phyloP scores from a whole-genome alignment of 2,329 filamentous ascomycete genomes.

The Cercospora janseana region DNA sequence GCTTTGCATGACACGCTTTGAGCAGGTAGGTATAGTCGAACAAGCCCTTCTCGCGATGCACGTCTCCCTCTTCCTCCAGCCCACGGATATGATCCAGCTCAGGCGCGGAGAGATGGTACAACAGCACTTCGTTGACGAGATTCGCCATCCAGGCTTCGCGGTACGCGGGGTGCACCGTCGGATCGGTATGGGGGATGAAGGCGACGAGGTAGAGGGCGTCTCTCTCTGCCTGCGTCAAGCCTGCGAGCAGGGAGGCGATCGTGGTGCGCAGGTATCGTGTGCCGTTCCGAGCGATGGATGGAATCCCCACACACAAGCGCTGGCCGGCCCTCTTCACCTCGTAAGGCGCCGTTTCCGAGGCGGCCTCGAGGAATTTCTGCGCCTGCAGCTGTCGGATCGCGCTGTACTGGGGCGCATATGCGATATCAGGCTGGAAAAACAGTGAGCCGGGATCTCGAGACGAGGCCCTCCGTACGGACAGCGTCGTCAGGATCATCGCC shows the following conservation, averaged over 20 bases:
- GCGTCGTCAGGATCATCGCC: not conserved
- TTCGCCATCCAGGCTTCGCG: conserved; percentile 43
- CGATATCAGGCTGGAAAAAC: not conserved
- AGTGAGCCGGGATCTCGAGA: not conserved
- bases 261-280: conserved; percentile 44
- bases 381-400: not conserved
- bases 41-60: conserved; percentile 41
- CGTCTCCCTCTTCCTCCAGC: conserved; percentile 35
- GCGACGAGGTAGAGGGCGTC: conserved; percentile 44
- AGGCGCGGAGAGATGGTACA: conserved; percentile 41
- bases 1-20: conserved; percentile 41
- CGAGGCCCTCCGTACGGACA: not conserved
- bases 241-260: conserved; percentile 47
- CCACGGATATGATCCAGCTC: conserved; percentile 38
- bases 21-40: conserved; percentile 48
- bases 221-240: conserved; percentile 44
- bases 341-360: not conserved
- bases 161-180: conserved; percentile 21
- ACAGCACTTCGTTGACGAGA: conserved; percentile 46
- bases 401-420: not conserved
- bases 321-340: not conserved
- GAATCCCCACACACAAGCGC: conserved; percentile 46
- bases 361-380: not conserved
- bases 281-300: conserved; percentile 43
- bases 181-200: conserved; percentile 48